Percentiles rank a stretch among this genome's conserved stretches.
Evolutionary conservation across 306 rosid genomes (phyloP).

Genomic region (Cicer judaicum): DNA sequence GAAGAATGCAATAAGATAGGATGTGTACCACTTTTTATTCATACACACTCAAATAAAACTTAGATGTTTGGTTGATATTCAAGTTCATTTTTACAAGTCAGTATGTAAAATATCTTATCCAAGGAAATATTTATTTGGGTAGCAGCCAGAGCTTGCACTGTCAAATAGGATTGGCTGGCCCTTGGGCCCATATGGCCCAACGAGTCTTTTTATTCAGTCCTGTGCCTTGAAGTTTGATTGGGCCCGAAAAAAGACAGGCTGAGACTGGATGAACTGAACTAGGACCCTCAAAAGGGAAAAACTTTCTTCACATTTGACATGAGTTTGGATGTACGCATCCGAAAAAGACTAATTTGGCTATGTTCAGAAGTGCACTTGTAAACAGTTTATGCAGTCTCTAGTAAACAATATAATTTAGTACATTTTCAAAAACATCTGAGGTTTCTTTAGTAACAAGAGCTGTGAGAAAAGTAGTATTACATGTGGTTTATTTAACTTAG

Average conservation of each 20-base stretch:
- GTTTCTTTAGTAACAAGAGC: too few relatives aligned
- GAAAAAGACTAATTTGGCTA: too few relatives aligned
- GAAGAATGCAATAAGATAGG: conserved; percentile 31
- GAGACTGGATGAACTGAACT: background rate
- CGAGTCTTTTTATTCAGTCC: background rate
- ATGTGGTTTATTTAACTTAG: too few relatives aligned
- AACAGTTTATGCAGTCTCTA: too few relatives aligned
- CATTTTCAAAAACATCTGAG: too few relatives aligned
- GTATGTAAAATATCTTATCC: conserved; percentile 35
- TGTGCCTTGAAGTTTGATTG: background rate
- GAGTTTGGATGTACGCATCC: too few relatives aligned
- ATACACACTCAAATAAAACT: conserved; percentile 29
- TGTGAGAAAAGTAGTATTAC: too few relatives aligned
- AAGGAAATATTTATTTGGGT: background rate
- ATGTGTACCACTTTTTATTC: conserved; percentile 3
- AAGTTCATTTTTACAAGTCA: conserved; percentile 36
- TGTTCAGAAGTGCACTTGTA: too few relatives aligned
- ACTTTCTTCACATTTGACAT: too few relatives aligned
- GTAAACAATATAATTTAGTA: too few relatives aligned
- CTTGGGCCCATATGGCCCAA: background rate
- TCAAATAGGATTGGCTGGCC: background rate
- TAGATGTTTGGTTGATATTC: conserved; percentile 8
- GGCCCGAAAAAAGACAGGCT: background rate
- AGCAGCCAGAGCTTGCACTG: background rate
- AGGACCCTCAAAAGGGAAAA: too few relatives aligned